Conservation (phyloP, 345 rosid genomes). For the Eucalyptus urophylla region DNA sequence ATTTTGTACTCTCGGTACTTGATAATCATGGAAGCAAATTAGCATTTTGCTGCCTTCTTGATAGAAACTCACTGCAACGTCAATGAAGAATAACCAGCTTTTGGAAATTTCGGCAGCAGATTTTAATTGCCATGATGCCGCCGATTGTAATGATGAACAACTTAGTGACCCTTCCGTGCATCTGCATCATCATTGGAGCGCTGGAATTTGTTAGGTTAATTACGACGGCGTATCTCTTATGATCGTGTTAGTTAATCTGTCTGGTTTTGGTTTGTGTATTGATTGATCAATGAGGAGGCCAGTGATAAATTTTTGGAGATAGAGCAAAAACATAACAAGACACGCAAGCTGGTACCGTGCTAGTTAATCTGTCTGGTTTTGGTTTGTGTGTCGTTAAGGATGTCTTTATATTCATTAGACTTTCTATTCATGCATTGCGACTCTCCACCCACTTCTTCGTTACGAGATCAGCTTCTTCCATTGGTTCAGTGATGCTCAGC, state of each 20-base stretch:
- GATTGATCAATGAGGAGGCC: constrained; percentile 23
- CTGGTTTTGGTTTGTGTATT: background rate
- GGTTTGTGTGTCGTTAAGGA: background rate
- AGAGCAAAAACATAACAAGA: constrained; percentile 73
- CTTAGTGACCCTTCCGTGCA: no score
- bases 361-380: no score
- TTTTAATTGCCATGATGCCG: background rate
- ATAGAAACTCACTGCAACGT: background rate
- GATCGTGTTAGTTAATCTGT: no score
- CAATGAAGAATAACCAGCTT: background rate
- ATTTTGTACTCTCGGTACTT: background rate
- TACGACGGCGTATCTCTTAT: no score
- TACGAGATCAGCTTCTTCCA: constrained; percentile 54
- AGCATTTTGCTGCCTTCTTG: background rate
- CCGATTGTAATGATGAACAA: background rate
- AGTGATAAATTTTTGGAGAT: constrained; percentile 82
- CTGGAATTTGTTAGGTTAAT: no score
- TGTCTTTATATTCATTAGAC: background rate
- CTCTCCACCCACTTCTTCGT: background rate
- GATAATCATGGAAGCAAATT: background rate
- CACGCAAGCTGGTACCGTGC: constrained; percentile 67
- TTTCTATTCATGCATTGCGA: background rate
- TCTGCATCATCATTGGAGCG: no score
- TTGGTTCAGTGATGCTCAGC: constrained; percentile 60
- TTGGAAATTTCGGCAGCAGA: background rate